phyloP scores from a whole-genome alignment of 345 rosid species.

The Aegle marmelos region DNA sequence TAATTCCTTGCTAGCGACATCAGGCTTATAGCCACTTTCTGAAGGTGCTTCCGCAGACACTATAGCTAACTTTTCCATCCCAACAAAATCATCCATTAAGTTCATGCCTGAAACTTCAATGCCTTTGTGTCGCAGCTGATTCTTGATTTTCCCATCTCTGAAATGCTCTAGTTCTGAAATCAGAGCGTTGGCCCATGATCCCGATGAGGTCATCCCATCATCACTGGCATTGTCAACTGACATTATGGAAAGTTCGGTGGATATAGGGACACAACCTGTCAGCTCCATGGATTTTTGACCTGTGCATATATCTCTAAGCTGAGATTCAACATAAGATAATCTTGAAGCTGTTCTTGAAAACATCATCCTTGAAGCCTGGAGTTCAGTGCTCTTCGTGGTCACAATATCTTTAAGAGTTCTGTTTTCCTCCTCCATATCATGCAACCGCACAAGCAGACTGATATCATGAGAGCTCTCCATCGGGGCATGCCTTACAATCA shows the following conservation, averaged over 20 bases:
- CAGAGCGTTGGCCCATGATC: constrained; percentile 61
- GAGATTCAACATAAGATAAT: constrained; percentile 43
- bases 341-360: constrained; percentile 50
- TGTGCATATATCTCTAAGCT: constrained; percentile 23
- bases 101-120: constrained; percentile 46
- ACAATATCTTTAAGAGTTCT: constrained; percentile 61
- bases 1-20: constrained; percentile 26
- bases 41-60: constrained; percentile 46
- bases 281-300: constrained; percentile 34
- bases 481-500: constrained; percentile 41
- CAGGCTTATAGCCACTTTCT: constrained; percentile 9
- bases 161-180: constrained; percentile 48
- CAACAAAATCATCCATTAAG: constrained; percentile 71
- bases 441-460: constrained; percentile 52
- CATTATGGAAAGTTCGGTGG: constrained; percentile 27
- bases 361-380: constrained; percentile 47
- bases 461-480: constrained; percentile 33
- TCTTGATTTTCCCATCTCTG: constrained; percentile 31
- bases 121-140: constrained; percentile 24
- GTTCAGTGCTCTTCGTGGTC: constrained; percentile 51
- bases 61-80: constrained; percentile 81
- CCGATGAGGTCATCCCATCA: constrained; percentile 50
- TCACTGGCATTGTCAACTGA: constrained; percentile 42
- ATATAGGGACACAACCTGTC: constrained; percentile 20
- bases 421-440: constrained; percentile 69